A percentile compares a stretch with the other conserved stretches of the same genome.
These are phyloP conservation scores for Furcasterigmium furcatum DNA, from an alignment of 2,329 filamentous ascomycete genomes.

Conservation along the genomic window DNA sequence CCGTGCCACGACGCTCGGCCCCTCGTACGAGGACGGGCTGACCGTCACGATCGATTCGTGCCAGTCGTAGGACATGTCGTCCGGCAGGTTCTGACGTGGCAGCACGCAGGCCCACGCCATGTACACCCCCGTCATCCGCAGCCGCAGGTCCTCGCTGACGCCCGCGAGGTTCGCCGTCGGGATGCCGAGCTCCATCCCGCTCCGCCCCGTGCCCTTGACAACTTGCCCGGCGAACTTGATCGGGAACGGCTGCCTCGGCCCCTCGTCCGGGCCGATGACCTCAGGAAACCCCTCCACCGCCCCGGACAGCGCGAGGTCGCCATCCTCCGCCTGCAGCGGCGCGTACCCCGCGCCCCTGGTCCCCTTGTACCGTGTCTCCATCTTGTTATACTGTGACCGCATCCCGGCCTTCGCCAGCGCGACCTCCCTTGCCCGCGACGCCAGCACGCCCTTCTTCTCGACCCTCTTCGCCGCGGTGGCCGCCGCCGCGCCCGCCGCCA, in stretches of 20 bases:
- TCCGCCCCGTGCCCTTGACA: constrained; percentile 37
- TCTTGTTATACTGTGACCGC: constrained; percentile 22
- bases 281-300: constrained; percentile 16
- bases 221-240: constrained; percentile 48
- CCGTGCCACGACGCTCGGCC: constrained; percentile 42
- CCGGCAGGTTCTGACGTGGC: constrained; percentile 22
- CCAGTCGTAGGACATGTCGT: constrained; percentile 44
- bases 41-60: constrained; percentile 56
- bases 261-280: constrained; percentile 44
- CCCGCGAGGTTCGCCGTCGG: constrained; percentile 53
- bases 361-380: constrained; percentile 32
- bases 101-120: constrained; percentile 59
- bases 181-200: constrained; percentile 35
- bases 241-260: constrained; percentile 51
- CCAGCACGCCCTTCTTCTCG: constrained; percentile 22
- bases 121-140: constrained; percentile 58
- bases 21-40: constrained; percentile 42
- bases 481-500: constrained; percentile 24
- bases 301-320: constrained; percentile 13
- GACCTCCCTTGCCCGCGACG: constrained; percentile 6
- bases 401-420: constrained; percentile 19
- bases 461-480: constrained; percentile 12
- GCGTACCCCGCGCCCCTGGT: constrained; percentile 28
- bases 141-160: constrained; percentile 44
- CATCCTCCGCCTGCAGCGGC: constrained; percentile 23